Base-by-base conservation (phyloP, 202 grass and related monocot species). In the Tripidium arundinaceum region DNA sequence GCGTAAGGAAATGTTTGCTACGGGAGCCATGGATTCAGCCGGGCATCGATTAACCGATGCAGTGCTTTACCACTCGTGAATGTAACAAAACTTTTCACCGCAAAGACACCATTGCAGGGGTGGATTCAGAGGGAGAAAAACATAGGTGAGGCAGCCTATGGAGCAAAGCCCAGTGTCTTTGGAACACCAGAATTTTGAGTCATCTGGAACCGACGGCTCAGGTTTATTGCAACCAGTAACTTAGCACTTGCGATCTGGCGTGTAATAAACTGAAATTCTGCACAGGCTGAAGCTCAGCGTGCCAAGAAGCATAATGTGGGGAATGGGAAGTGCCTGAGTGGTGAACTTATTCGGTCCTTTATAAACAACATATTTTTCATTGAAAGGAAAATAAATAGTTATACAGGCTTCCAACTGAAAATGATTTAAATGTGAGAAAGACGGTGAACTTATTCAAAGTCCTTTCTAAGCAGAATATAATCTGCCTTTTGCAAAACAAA, bases 1-100 rank as follows among this genome's bases (percentile, higher is more conserved):
- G 25, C 16, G 42, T 49, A 52, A 36, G 59, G 33, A 19, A 25
- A 2, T 34, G 42, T 38, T 21, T 31, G 42, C 21, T 28, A 36
- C 14, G 68, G 33, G 70, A 33, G 34, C 18, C 69, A 47, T 54
- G 81, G 73, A 69, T 69, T 75, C 33, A 63, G 14, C 14, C 19
- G 2, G 0, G 15, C 33, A 26, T 84, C 69, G 15, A 69, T 88
- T 28, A 63, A 46, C 10, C 26, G 70, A 84, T 63, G 29, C 68
- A 57, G 42, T 31, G 60, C 3, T 47, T 66, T 60, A 6, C 14
- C 70, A 73, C 38, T 68, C 38, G 26, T 39, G 77, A 65, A 67
- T 80, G 82, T 47, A 71, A 60, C 70, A 39, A 28, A 21, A 0
- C 0, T n/a, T n/a, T n/a, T n/a, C n/a, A n/a, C n/a, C n/a, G n/a